Base-by-base conservation (phyloP, 805 yeast genomes). In the Pichia cephalocereana region DNA sequence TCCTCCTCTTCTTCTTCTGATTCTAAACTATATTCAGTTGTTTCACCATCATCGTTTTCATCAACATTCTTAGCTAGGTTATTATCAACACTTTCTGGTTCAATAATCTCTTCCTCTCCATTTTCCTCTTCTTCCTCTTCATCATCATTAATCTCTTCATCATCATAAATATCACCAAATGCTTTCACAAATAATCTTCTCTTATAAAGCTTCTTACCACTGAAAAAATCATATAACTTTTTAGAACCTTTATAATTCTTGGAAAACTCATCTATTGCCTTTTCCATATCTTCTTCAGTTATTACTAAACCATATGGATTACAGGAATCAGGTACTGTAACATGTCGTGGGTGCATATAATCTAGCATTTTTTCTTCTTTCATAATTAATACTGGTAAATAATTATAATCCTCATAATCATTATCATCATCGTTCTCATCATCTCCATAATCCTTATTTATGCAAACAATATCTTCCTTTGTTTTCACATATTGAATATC, bases 121-220 rank as follows among this genome's bases (percentile, higher is more conserved):
- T 32, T 32, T 2, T 37, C 39, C 8, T 34, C 37, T 34, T 14
- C n/a, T 8, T 14, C 15, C 5, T 37, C 15, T 3, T 5, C 8
- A 18, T 37, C 39, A 37, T 37, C 38, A 31, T 8, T 15, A n/a
- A 19, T 14, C 11, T 17, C 37, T 15, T 14, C 1, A 6, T 34
- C 37, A 14, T 12, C 17, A 12, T 34, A 14, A 14, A 34, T 34
- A 34, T 34, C 37, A 12, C 37, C 17, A 15, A 34, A 34, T 7
- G 37, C 37, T 34, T 34, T 15, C n/a, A 34, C 17, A 34, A 34
- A 34, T 15, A 10, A 14, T 15, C 8, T 34, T n/a, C 74, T 43
- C 65, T 70, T 50, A 65, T 60, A 1, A 58, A 11, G 27, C 31
- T 36, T 32, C 30, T 43, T 39, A n/a, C 45, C 41, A 11, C 15